Conservation (phyloP, 2,329 filamentous ascomycete species). For the Sclerotinia borealis region DNA sequence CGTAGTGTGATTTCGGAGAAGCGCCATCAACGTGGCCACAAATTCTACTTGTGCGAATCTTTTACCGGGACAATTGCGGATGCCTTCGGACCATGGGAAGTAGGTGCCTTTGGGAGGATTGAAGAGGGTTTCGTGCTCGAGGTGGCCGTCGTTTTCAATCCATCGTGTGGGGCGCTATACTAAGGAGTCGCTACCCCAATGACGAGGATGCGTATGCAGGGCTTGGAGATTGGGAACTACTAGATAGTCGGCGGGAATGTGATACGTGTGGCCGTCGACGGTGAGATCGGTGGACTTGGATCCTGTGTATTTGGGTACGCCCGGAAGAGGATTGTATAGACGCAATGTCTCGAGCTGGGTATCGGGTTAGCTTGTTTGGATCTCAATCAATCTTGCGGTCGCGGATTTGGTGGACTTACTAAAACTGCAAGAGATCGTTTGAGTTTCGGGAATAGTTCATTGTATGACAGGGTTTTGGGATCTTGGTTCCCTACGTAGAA, state of each 20-base stretch:
- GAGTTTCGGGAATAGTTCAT: conserved; percentile 35
- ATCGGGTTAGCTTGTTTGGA: background rate
- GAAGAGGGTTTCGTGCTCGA: background rate
- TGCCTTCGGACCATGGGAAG: conserved; percentile 18
- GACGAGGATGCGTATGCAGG: conserved; percentile 13
- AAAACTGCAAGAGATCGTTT: conserved; percentile 35
- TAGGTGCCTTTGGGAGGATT: conserved; percentile 13
- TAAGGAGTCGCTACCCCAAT: conserved; percentile 20
- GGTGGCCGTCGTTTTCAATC: conserved; percentile 11
- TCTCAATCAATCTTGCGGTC: too few relatives aligned
- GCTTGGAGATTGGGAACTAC: conserved; percentile 32
- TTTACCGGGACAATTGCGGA: conserved; percentile 18
- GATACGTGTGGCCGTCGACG: background rate
- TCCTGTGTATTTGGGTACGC: conserved; percentile 44
- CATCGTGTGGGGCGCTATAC: conserved; percentile 17
- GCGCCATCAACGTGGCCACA: conserved; percentile 12
- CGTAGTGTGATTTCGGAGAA: conserved; percentile 3
- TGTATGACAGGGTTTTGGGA: conserved; percentile 32
- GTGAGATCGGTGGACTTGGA: conserved; percentile 12
- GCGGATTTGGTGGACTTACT: conserved; percentile 13
- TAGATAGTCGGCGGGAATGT: conserved; percentile 30
- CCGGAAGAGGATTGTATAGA: conserved; percentile 45
- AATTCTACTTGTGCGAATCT: conserved; percentile 20
- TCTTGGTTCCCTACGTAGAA: conserved; percentile 19
- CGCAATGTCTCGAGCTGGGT: conserved; percentile 42